Evolutionary conservation across 768 basidiomycete genomes (phyloP).

Genomic region (Boletus fagicola): DNA sequence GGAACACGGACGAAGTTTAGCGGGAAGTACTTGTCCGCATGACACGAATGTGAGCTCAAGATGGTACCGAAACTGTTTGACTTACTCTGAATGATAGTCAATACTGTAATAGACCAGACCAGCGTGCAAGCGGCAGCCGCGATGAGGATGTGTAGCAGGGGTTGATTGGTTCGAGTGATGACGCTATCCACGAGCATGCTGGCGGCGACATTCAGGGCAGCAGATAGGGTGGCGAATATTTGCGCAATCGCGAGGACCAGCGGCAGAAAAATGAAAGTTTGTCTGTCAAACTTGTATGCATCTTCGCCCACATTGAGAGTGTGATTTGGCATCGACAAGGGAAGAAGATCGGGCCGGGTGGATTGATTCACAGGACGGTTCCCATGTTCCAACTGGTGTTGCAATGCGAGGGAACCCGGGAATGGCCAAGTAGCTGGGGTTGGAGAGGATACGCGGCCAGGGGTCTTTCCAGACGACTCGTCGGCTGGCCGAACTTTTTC

Average conservation of each 20-base stretch:
- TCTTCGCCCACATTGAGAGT: neutral
- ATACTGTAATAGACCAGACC: conserved; percentile 23
- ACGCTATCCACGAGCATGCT: conserved; percentile 6
- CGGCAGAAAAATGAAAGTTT: neutral
- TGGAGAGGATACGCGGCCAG: conserved; percentile 28
- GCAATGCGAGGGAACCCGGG: conserved; percentile 28
- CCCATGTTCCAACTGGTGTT: neutral
- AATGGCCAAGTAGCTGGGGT: conserved; percentile 34
- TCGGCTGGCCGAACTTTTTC: conserved; percentile 16
- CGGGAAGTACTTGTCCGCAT: conserved; percentile 23
- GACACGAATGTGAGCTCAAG: conserved; percentile 1
- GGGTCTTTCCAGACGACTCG: conserved; percentile 3
- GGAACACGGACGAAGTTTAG: neutral
- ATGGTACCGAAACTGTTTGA: neutral
- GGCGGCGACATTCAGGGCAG: conserved; percentile 21
- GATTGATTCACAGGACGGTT: neutral
- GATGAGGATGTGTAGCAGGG: conserved; percentile 14
- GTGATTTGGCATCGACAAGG: conserved; percentile 2
- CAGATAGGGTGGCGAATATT: conserved; percentile 22
- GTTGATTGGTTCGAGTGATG: neutral
- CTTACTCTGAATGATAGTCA: conserved; percentile 27
- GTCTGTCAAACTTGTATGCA: neutral
- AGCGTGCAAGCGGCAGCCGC: conserved; percentile 20
- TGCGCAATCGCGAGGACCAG: conserved; percentile 23
- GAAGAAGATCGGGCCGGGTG: neutral